phyloP scores from a whole-genome alignment of 192 early-diverging fungal species.

The Coemansia sp. region DNA sequence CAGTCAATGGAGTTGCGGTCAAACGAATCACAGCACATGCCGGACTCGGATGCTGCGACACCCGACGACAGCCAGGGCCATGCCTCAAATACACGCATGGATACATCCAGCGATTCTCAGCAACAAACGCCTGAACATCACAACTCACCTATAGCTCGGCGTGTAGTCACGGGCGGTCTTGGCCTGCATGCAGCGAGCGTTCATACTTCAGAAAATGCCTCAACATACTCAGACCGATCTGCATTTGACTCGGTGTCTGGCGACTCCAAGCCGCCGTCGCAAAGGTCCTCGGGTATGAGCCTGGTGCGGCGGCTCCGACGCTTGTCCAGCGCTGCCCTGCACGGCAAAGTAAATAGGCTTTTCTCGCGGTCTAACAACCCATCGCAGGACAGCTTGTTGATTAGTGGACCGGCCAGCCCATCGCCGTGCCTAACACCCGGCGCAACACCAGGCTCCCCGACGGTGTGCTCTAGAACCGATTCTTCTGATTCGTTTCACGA shows the following conservation, averaged over 20 bases:
- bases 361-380: slow-evolving; percentile 44
- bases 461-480: slow-evolving; percentile 3
- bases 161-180: slow-evolving; percentile 31
- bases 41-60: slow-evolving; percentile 7
- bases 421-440: slow-evolving; percentile 18
- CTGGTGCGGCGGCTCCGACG: slow-evolving; percentile 48
- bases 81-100: not conserved
- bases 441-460: slow-evolving; percentile 11
- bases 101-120: slow-evolving; percentile 7
- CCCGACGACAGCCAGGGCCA: not conserved
- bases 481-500: not conserved
- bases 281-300: slow-evolving; percentile 45
- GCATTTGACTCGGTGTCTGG: slow-evolving; percentile 34
- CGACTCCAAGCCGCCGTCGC: slow-evolving; percentile 49
- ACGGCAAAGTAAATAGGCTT: slow-evolving; percentile 52
- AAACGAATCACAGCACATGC: not conserved
- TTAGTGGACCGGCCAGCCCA: slow-evolving; percentile 25
- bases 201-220: slow-evolving; percentile 38
- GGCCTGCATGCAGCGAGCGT: slow-evolving; percentile 41
- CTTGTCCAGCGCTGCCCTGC: slow-evolving; percentile 50
- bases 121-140: slow-evolving; percentile 11
- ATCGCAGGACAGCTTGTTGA: slow-evolving; percentile 48
- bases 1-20: not conserved
- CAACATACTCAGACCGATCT: slow-evolving; percentile 38
- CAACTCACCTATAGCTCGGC: slow-evolving; percentile 33